These are phyloP conservation scores for Deinandra increscens DNA, from an alignment of 129 eudicot genomes.

Conservation along the genomic window DNA sequence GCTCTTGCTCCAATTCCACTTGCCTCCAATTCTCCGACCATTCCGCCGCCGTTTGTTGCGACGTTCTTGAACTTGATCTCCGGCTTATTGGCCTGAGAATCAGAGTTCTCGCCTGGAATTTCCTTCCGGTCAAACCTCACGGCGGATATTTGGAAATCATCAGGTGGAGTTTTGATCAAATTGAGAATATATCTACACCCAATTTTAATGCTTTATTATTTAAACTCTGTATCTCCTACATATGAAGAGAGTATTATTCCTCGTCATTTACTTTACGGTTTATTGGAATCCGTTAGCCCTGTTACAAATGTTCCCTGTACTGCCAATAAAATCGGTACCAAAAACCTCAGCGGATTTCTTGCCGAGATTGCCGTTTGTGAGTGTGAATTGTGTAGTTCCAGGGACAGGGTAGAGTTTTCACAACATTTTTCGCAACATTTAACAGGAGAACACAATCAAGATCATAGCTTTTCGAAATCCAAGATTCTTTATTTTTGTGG, in stretches of 20 bases:
- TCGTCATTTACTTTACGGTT: constrained; percentile 37
- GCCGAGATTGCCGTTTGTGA: constrained; percentile 56
- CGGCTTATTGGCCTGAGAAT: constrained; percentile 45
- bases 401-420: constrained; percentile 9
- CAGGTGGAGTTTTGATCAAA: constrained; percentile 44
- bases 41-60: constrained; percentile 57
- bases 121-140: constrained; percentile 54
- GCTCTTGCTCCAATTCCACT: constrained; percentile 11
- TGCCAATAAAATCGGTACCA: constrained; percentile 10
- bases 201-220: constrained; percentile 31
- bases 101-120: constrained; percentile 66
- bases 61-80: constrained; percentile 52
- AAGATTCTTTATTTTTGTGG: constrained; percentile 60
- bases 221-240: constrained; percentile 18
- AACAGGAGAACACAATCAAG: not conserved
- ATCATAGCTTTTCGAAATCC: constrained; percentile 44
- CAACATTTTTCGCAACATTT: constrained; percentile 20
- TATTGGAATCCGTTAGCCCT: constrained; percentile 64
- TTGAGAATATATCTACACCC: constrained; percentile 4
- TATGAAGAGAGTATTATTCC: constrained; percentile 21
- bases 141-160: constrained; percentile 69
- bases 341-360: constrained; percentile 55
- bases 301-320: constrained; percentile 65
- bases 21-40: constrained; percentile 66
- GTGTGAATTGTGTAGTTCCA: constrained; percentile 53